Evolutionary conservation across 2,329 filamentous ascomycete species (phyloP).

Genomic region (Pleomassaria siparia): DNA sequence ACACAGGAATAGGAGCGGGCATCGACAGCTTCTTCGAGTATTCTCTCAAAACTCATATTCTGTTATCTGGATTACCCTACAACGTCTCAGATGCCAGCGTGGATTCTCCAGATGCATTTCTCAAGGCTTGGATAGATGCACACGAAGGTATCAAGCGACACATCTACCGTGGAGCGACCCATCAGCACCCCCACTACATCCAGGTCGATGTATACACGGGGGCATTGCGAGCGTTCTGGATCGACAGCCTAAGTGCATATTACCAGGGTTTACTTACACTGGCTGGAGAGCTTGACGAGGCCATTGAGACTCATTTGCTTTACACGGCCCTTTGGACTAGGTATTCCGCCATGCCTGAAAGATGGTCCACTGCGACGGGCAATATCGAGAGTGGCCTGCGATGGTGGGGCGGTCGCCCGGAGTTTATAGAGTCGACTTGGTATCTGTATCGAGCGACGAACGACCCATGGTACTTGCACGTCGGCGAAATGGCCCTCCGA

Average conservation of each 20-base stretch:
- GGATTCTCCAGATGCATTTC: conserved; percentile 71
- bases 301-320: conserved; percentile 83
- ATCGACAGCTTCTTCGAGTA: conserved; percentile 99
- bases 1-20: conserved; percentile 92
- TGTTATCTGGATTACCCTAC: conserved; percentile 71
- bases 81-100: conserved; percentile 58
- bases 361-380: conserved; percentile 85
- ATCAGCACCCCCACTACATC: conserved; percentile 88
- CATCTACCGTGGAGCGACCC: conserved; percentile 73
- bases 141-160: conserved; percentile 88
- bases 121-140: conserved; percentile 80
- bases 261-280: conserved; percentile 87
- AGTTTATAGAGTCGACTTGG: conserved; percentile 97
- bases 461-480: conserved; percentile 94
- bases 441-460: conserved; percentile 91
- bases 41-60: conserved; percentile 87
- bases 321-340: conserved; percentile 94
- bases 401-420: conserved; percentile 94
- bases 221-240: conserved; percentile 87
- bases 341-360: conserved; percentile 89
- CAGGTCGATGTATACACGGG: conserved; percentile 88
- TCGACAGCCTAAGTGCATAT: conserved; percentile 93
- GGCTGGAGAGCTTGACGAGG: conserved; percentile 87
- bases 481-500: conserved; percentile 90
- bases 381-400: conserved; percentile 82